phyloP scores from a whole-genome alignment of 345 rosid genomes.

The Populus simonii region DNA sequence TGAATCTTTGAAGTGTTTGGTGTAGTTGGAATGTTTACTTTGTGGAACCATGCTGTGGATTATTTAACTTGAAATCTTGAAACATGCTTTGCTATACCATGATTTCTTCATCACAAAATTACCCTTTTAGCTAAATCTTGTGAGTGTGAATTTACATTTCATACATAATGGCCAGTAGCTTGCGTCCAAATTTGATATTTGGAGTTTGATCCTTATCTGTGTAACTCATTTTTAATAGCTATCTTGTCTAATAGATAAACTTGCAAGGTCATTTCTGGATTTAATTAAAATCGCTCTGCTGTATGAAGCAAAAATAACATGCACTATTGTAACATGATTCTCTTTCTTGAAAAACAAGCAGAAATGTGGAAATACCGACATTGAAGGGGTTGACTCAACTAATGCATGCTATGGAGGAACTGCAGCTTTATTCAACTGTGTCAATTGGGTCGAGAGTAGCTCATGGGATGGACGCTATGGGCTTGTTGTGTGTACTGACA shows the following conservation, averaged over 20 bases:
- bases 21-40: neutral
- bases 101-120: neutral
- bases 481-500: constrained; percentile 91
- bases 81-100: neutral
- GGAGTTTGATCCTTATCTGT: neutral
- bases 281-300: neutral
- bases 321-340: neutral
- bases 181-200: neutral
- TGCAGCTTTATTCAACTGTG: constrained; percentile 94
- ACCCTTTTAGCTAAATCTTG: neutral
- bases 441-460: constrained; percentile 97
- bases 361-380: constrained; percentile 91
- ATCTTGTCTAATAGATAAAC: neutral
- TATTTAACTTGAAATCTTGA: neutral
- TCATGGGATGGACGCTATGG: constrained; percentile 99
- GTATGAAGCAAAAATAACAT: neutral
- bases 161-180: neutral
- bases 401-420: constrained; percentile 99
- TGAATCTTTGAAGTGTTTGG: neutral
- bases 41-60: neutral
- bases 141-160: neutral
- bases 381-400: constrained; percentile 97
- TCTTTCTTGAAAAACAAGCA: constrained; percentile 40
- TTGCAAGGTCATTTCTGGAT: neutral
- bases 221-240: no score